phyloP scores from a whole-genome alignment of 73 alveolate genomes.

The Blepharisma stoltei region DNA sequence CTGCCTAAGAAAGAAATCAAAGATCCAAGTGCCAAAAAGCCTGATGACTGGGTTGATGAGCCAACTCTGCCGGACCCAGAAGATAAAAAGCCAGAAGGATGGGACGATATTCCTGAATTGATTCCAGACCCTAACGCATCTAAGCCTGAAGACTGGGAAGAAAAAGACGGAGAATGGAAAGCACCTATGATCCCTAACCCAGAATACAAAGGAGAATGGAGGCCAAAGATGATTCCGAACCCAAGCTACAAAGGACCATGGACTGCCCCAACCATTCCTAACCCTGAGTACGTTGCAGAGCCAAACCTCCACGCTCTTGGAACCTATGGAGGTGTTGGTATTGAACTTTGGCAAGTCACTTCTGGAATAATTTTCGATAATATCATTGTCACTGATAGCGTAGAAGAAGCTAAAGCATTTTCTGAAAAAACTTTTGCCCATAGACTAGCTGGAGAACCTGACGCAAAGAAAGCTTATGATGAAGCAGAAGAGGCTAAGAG shows the following conservation, averaged over 20 bases:
- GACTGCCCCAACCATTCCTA: slow-evolving; percentile 32
- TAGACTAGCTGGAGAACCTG: background rate
- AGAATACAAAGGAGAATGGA: slow-evolving; percentile 44
- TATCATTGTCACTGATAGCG: slow-evolving; percentile 31
- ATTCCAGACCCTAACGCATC: slow-evolving; percentile 30
- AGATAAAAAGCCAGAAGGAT: slow-evolving; percentile 38
- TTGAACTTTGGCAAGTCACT: slow-evolving; percentile 34
- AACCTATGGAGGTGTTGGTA: slow-evolving; percentile 40
- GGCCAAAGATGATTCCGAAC: slow-evolving; percentile 33
- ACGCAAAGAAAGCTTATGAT: slow-evolving; percentile 30
- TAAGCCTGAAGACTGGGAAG: slow-evolving; percentile 43
- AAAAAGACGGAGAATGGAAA: slow-evolving; percentile 40
- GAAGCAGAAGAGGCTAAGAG: slow-evolving; percentile 14
- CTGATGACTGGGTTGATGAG: slow-evolving; percentile 46
- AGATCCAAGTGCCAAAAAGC: slow-evolving; percentile 39
- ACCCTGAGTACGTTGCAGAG: slow-evolving; percentile 32
- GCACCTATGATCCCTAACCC: slow-evolving; percentile 38
- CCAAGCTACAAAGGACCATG: slow-evolving; percentile 47
- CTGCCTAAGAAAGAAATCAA: slow-evolving; percentile 33
- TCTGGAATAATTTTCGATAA: slow-evolving; percentile 46
- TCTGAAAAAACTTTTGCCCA: slow-evolving; percentile 17
- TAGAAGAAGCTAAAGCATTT: slow-evolving; percentile 37
- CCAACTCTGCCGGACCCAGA: slow-evolving; percentile 28
- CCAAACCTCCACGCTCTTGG: background rate
- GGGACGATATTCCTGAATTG: slow-evolving; percentile 37